Base-by-base conservation (phyloP, 129 eudicot species). In the Helianthus tuberosus region DNA sequence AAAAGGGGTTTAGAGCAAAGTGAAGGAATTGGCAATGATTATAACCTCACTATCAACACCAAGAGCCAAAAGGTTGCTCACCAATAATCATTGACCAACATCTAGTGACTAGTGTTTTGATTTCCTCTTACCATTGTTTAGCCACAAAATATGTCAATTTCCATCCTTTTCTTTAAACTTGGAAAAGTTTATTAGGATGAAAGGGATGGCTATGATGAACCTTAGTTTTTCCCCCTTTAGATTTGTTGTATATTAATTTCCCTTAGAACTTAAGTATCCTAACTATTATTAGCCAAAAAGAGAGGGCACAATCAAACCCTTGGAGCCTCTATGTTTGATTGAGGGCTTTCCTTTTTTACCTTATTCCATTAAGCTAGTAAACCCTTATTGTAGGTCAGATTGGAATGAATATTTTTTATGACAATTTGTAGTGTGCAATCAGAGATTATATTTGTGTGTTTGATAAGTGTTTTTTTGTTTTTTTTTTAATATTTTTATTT, bases 61-160 rank as follows among this genome's bases (percentile, higher is more conserved):
- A 92, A 89, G 86, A 85, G 82, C 81, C 98, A 89, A 87, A 89
- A 81, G 76, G 87, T 89, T 75, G 92, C 72, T 89, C 94, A 89
- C 84, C 94, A 83, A 86, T 86, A 87, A 78, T 75, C 84, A 84
- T 82, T 91, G 89, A 91, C 88, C 82, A 85, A 81, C 83, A 73
- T 66, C 17, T 86, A 77, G 86, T 83, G 83, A 81, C 46, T 61
- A 29, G 46, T 61, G 66, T 78, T 20, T 58, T 78, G 68, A 78
- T 72, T 29, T 15, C 66, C 44, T 32, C 66, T 61, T 32, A 61
- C 84, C 61, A 43, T 49, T 76, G 54, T 78, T 49, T 77, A 73
- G 83, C 84, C 58, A 80, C 66, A 71, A 64, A 63, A 77, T 63
- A 71, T 84, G 68, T 81, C 81, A 75, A 61, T 64, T 72, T 73